Percentiles rank a stretch among this genome's conserved stretches.
These are phyloP conservation scores for Penicillium longicatenatum DNA, from an alignment of 495 filamentous ascomycete species.

Conservation along the genomic window DNA sequence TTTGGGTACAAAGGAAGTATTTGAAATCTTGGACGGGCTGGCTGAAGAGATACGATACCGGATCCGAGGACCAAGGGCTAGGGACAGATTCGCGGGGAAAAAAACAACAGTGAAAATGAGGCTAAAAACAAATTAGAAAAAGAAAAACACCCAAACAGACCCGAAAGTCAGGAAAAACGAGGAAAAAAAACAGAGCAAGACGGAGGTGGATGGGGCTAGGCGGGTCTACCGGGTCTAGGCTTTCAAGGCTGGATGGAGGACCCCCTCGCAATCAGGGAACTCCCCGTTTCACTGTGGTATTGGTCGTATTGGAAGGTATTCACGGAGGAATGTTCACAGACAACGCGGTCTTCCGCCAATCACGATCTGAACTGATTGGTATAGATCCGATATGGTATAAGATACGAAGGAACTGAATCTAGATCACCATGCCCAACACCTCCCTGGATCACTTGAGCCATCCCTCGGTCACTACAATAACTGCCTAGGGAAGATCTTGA, in stretches of 20 bases:
- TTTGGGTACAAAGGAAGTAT: background rate
- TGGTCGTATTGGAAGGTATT: background rate
- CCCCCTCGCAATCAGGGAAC: background rate
- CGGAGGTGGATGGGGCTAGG: background rate
- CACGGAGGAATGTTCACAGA: background rate
- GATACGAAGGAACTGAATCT: too few species aligned
- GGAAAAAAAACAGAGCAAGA: background rate
- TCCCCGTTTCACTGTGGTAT: background rate
- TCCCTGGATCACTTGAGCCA: too few species aligned
- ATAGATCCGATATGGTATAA: background rate
- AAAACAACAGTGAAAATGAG: background rate
- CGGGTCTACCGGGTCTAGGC: background rate
- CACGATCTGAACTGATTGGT: background rate
- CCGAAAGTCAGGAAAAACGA: background rate
- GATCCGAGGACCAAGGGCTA: background rate
- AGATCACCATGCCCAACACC: too few species aligned
- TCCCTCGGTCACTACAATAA: too few species aligned
- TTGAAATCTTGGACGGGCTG: background rate
- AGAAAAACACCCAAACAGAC: too few species aligned
- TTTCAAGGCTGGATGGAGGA: background rate
- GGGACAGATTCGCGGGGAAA: background rate
- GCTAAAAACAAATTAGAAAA: background rate
- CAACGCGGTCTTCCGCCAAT: background rate
- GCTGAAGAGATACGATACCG: conserved; percentile 1
- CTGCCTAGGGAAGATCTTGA: too few species aligned